Base-by-base conservation (phyloP, 352 stramenopile species). In the Elongisporangium senticosum region DNA sequence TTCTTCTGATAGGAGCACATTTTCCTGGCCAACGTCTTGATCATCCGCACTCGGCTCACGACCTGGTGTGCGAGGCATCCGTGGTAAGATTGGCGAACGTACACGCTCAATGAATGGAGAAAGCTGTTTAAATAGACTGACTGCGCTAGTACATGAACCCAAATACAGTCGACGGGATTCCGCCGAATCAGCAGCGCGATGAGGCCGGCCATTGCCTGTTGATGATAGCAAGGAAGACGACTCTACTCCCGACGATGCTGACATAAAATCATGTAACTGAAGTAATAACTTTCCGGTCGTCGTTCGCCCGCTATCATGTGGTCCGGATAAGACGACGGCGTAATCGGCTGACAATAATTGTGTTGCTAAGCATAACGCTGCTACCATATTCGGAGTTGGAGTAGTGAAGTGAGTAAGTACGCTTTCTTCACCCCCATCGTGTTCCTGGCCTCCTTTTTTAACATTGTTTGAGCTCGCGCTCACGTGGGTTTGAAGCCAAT, bases 401-500 rank as follows among this genome's bases (percentile, higher is more conserved):
- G 33, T 43, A 17, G 4, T 43, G 11, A 43, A 43, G 11, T 43
- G 33, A 43, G 10, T 43, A 17, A 43, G 33, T 4, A 43, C 33
- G 33, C 2, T 43, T 43, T 43, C 33, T 43, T 43, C 33, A 4
- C 1, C 10, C 17, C 33, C 33, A 17, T 43, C 33, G 33, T 43
- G 33, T 43, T 43, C 33, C 8, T 43, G 33, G 11, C 26, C 8
- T 37, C 33, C 33, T 1, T 17, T 14, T 43, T 43, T 43, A 17
- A 43, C 33, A 17, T 17, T 43, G 17, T 10, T 43, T 43, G 33
- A 17, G 33, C 33, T 43, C 23, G 53, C 54, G 39, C 61, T 74
- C 5, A 58, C n/a, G 22, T 72, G 26, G 5, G 60, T 58, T 40
- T 76, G 62, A 14, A 81, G 50, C 77, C 74, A 89, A 4, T 67